Percentiles rank a stretch among this genome's conserved stretches.
These are phyloP conservation scores for Pyrenophora teres DNA, from an alignment of 2,329 filamentous ascomycete species.

Conservation along the genomic window DNA sequence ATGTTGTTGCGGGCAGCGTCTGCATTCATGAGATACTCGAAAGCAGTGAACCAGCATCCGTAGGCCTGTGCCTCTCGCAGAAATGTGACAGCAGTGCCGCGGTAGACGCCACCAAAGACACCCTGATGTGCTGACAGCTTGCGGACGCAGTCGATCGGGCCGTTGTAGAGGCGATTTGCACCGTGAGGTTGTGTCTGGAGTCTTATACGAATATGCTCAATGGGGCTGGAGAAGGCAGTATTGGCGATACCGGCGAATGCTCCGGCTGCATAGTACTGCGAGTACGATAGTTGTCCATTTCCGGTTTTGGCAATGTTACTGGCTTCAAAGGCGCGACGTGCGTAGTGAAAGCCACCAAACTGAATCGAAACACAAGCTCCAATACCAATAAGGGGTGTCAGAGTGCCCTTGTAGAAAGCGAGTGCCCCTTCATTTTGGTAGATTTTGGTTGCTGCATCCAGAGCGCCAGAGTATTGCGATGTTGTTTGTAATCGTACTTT, in stretches of 20 bases:
- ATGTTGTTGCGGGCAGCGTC: constrained; percentile 80
- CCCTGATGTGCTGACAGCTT: constrained; percentile 75
- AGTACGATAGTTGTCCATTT: constrained; percentile 67
- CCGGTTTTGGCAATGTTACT: constrained; percentile 61
- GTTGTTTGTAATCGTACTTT: constrained; percentile 96
- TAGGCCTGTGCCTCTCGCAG: constrained; percentile 92
- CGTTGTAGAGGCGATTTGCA: constrained; percentile 73
- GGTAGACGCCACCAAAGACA: constrained; percentile 76
- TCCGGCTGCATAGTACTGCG: constrained; percentile 87
- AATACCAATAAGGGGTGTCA: constrained; percentile 93
- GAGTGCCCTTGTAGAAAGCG: constrained; percentile 97
- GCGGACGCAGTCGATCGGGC: constrained; percentile 87
- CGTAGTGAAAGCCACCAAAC: constrained; percentile 95
- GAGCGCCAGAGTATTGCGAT: constrained; percentile 76
- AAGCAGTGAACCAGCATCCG: constrained; percentile 91
- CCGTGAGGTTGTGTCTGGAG: constrained; percentile 96
- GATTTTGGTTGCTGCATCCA: constrained; percentile 81
- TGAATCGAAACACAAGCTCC: constrained; percentile 96
- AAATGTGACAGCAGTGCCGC: constrained; percentile 83
- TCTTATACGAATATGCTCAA: constrained; percentile 95
- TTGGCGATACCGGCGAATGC: constrained; percentile 94
- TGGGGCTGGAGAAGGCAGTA: constrained; percentile 83
- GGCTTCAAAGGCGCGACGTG: constrained; percentile 81
- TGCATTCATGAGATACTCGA: constrained; percentile 94
- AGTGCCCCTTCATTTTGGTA: constrained; percentile 83